Evolutionary conservation across 106 monocot species (phyloP), one percentile per base, ranked within the genome.

Genomic region (Dendrobium nobile): DNA sequence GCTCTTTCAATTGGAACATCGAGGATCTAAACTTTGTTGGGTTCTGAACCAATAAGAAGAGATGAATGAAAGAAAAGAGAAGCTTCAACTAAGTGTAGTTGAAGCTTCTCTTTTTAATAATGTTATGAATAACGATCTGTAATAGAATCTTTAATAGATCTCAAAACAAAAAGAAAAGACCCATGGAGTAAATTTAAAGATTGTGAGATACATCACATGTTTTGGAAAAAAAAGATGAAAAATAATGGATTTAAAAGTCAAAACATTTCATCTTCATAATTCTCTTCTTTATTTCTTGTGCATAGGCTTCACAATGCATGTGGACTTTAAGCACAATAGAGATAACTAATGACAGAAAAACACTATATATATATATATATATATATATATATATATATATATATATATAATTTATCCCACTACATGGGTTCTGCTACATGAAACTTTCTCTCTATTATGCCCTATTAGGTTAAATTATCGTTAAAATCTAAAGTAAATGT

Each of bases 251-350:
- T 9, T 55, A 55, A 70, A 20, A 78, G 40, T 24, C 2, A 47
- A 47, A 75, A 98, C 97, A 94, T 88, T 94, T 92, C 89, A 98
- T 89, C 75, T 85, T 98, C 47, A 91, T 84, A 41, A 98, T 98
- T 84, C 92, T 81, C 73, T 88, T 98, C 87, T 90, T 98, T 80
- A 98, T 94, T 85, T 89, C 89, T 54, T 91, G 89, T 2, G 90
- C 85, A 68, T 94, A 98, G 31, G 97, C 97, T 85, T 94, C 97
- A 81, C 97, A 97, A 75, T 97, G 97, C 97, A 97, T 97, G 77
- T 91, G 90, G 40, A 91, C 92, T 75, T 92, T 97, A 41, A 97
- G 79, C 67, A 97, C 85, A 16, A 84, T 92, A 15, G 88, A 77
- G 20, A 89, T 79, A 83, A 87, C 92, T 44, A 54, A 75, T 11